phyloP scores from a whole-genome alignment of 2,329 filamentous ascomycete species.

The Juglanconis oblonga region DNA sequence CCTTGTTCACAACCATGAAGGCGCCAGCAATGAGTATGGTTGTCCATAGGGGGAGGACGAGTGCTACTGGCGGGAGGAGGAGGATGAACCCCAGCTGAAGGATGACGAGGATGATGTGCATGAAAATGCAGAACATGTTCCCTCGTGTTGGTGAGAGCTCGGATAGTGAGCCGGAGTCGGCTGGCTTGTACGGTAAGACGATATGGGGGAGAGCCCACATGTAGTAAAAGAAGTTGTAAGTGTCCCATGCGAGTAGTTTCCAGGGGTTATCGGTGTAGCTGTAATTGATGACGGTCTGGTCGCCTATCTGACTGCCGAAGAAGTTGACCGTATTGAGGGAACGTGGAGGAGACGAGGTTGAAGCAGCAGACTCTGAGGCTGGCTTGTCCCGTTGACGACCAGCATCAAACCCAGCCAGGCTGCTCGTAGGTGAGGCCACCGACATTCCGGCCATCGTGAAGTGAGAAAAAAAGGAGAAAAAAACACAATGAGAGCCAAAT shows the following conservation, averaged over 20 bases:
- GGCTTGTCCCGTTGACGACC: background rate
- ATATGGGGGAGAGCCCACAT: constrained; percentile 58
- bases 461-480: background rate
- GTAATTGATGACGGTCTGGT: constrained; percentile 56
- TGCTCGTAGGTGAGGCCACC: background rate
- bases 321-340: constrained; percentile 32
- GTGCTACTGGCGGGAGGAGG: constrained; percentile 46
- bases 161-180: constrained; percentile 52
- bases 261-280: constrained; percentile 57
- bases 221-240: constrained; percentile 55
- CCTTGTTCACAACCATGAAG: constrained; percentile 49
- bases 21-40: constrained; percentile 35
- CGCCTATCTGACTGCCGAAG: constrained; percentile 58
- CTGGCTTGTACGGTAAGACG: constrained; percentile 54
- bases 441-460: background rate
- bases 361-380: background rate
- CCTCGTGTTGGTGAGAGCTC: constrained; percentile 59
- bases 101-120: constrained; percentile 58
- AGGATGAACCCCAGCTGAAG: constrained; percentile 61
- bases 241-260: constrained; percentile 48
- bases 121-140: constrained; percentile 55
- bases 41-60: constrained; percentile 49
- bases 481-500: background rate
- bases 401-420: background rate
- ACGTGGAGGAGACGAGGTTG: background rate